Evolutionary conservation across 768 basidiomycete species (phyloP).

Genomic region (Phaeolepiota aurea): DNA sequence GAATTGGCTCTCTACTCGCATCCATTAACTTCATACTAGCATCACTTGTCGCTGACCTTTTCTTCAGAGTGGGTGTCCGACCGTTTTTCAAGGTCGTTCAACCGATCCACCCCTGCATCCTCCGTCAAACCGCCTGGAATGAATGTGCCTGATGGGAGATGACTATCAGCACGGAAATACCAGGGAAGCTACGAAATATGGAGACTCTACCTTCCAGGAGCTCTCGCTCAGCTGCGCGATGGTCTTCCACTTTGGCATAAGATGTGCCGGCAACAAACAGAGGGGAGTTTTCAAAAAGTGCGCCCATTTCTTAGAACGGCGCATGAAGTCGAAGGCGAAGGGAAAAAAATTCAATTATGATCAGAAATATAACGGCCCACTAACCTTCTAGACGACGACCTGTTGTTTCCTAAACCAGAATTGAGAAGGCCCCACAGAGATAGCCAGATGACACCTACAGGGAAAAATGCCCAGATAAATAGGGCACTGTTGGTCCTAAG

Average conservation of each 20-base stretch:
- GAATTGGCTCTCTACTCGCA: no score
- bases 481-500: conserved; percentile 24
- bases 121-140: conserved; percentile 14
- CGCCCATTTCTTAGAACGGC: conserved; percentile 30
- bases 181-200: conserved; percentile 1
- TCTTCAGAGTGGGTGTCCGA: no score
- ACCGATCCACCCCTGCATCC: no score
- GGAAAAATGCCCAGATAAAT: conserved; percentile 36
- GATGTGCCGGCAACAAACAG: conserved; percentile 26
- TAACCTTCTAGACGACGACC: conserved; percentile 34
- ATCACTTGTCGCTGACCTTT: no score
- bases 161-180: background rate
- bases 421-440: background rate
- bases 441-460: conserved; percentile 14
- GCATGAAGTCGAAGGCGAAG: background rate
- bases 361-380: background rate
- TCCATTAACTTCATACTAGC: no score
- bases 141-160: conserved; percentile 11
- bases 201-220: conserved; percentile 30
- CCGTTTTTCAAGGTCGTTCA: no score
- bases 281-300: conserved; percentile 28
- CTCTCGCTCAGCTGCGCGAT: conserved; percentile 25
- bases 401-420: conserved; percentile 26
- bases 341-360: background rate
- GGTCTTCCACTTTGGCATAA: conserved; percentile 27